Percentiles rank a stretch among this genome's conserved stretches.
Conservation (phyloP, 2,329 filamentous ascomycete species). For the Alternaria postmessia region DNA sequence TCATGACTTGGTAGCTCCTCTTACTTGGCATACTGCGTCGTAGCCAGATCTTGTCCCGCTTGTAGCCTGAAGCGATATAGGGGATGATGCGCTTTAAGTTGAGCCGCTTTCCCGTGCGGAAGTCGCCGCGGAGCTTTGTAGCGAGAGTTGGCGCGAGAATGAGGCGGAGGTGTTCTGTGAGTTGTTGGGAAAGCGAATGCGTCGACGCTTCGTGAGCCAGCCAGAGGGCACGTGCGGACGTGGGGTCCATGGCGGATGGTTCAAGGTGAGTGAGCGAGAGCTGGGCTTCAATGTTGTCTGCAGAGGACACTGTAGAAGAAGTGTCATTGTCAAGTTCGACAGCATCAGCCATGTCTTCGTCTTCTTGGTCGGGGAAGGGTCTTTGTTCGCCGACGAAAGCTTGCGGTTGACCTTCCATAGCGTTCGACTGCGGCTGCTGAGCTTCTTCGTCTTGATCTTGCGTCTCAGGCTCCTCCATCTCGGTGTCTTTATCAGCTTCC, state of each 20-base stretch:
- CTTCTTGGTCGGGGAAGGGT: conserved; percentile 39
- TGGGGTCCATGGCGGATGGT: conserved; percentile 52
- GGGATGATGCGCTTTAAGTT: conserved; percentile 99
- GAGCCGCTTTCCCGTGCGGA: conserved; percentile 95
- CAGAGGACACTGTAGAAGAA: conserved; percentile 41
- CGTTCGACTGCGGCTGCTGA: conserved; percentile 36
- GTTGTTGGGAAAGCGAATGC: conserved; percentile 82
- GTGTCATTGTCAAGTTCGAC: conserved; percentile 48
- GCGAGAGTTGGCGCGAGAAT: conserved; percentile 94
- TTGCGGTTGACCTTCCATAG: conserved; percentile 49
- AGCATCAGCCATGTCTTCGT: conserved; percentile 51
- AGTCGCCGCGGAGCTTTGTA: conserved; percentile 95
- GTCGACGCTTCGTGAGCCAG: conserved; percentile 83
- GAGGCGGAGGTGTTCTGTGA: conserved; percentile 93
- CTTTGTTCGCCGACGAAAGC: conserved; percentile 57
- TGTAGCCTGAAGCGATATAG: conserved; percentile 97
- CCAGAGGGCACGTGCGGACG: conserved; percentile 79
- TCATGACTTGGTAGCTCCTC: conserved; percentile 94
- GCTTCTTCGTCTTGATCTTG: conserved; percentile 36
- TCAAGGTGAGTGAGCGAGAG: conserved; percentile 77
- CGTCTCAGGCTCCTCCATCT: conserved; percentile 54
- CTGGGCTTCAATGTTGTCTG: conserved; percentile 62
- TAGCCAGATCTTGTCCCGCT: conserved; percentile 99
- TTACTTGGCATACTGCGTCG: conserved; percentile 90
- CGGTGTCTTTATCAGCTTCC: conserved; percentile 46